phyloP scores from a whole-genome alignment of 345 rosid species.

The Cardamine occulta region DNA sequence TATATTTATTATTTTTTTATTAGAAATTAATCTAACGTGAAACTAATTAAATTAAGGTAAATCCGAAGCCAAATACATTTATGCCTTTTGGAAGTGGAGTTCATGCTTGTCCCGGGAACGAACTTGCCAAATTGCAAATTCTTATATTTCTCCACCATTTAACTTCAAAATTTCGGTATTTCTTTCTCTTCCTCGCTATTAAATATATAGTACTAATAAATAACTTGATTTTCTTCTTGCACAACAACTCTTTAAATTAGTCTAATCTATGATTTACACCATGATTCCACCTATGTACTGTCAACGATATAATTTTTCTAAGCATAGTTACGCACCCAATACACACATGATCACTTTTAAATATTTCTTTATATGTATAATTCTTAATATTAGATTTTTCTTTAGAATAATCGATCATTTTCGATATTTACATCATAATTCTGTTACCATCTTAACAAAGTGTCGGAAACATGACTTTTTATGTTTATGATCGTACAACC shows the following conservation, averaged over 20 bases:
- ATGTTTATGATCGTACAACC: slow-evolving; percentile 2
- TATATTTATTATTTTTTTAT: not conserved
- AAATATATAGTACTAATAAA: not conserved
- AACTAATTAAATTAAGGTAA: slow-evolving; percentile 35
- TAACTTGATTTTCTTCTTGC: slow-evolving; percentile 6
- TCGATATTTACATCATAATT: not conserved
- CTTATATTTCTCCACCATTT: slow-evolving; percentile 81
- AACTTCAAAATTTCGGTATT: slow-evolving; percentile 68
- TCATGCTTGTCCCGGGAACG: slow-evolving; percentile 93
- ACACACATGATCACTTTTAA: not conserved
- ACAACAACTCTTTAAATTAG: not conserved
- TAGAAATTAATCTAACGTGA: not conserved
- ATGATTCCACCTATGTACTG: not conserved
- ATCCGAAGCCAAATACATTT: slow-evolving; percentile 80
- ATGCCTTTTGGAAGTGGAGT: slow-evolving; percentile 97
- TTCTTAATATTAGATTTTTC: not conserved
- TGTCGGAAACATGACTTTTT: not conserved
- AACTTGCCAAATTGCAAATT: slow-evolving; percentile 89
- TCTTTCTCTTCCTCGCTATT: not conserved
- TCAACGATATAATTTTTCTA: not conserved
- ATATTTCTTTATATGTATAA: not conserved
- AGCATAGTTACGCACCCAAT: not conserved
- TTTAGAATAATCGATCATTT: not conserved
- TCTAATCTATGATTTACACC: slow-evolving; percentile 6
- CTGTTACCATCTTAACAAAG: slow-evolving; percentile 1